These are phyloP conservation scores for Akanthomyces lecanii DNA, from an alignment of 2,329 filamentous ascomycete species.

Conservation along the genomic window DNA sequence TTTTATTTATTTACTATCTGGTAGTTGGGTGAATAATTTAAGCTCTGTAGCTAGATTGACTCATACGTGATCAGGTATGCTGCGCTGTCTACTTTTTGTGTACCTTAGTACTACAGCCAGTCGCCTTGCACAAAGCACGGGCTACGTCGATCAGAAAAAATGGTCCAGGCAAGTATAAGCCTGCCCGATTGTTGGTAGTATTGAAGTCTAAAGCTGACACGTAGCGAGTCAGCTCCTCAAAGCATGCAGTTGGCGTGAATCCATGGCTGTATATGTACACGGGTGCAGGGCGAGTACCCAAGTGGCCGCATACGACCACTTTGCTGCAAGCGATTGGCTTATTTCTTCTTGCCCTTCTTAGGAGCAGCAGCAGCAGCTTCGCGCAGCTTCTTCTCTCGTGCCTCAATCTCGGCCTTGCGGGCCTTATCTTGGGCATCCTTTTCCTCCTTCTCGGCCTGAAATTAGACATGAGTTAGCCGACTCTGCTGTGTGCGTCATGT, in stretches of 20 bases:
- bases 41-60: no score
- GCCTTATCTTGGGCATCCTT: conserved; percentile 47
- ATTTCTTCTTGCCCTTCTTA: conserved; percentile 49
- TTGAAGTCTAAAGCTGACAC: not conserved
- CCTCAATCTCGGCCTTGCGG: conserved; percentile 48
- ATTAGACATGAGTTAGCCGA: conserved; percentile 19
- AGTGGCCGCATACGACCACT: not conserved
- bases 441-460: conserved; percentile 56
- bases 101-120: no score
- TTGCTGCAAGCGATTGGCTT: conserved; percentile 3
- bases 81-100: no score
- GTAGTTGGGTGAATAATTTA: no score
- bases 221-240: not conserved
- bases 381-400: conserved; percentile 52
- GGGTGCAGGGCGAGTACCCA: not conserved
- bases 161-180: not conserved
- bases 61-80: no score
- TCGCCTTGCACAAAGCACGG: conserved; percentile 13
- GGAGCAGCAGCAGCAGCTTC: conserved; percentile 48
- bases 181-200: not conserved
- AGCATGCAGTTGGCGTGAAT: not conserved
- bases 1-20: no score
- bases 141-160: conserved; percentile 19
- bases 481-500: not conserved
- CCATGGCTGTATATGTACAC: conserved; percentile 14